Evolutionary conservation across 1,284 basidiomycete genomes (phyloP).

Genomic region (Apiotrichum siamense): DNA sequence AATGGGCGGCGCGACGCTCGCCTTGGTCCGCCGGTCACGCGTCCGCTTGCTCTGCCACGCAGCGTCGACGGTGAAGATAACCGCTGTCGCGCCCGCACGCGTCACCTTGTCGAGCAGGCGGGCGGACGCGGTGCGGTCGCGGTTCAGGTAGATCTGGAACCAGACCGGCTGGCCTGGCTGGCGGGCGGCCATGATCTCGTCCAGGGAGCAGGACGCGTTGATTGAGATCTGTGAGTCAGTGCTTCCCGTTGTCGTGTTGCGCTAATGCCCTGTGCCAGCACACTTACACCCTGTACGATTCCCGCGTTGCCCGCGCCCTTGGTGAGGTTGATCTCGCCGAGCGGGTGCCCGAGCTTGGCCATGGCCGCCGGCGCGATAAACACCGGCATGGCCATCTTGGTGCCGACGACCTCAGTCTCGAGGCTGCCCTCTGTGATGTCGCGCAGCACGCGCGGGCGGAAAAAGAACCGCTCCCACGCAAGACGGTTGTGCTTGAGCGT

Average conservation of each 20-base stretch:
- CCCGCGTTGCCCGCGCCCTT: constrained; percentile 61
- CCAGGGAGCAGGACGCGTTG: constrained; percentile 50
- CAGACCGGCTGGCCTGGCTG: constrained; percentile 45
- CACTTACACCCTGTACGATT: constrained; percentile 70
- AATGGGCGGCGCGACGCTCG: constrained; percentile 17
- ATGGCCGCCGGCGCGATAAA: constrained; percentile 80
- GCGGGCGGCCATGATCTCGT: constrained; percentile 51
- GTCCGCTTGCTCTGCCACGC: constrained; percentile 82
- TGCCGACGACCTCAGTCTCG: constrained; percentile 61
- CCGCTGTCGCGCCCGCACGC: constrained; percentile 53
- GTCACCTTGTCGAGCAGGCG: constrained; percentile 51
- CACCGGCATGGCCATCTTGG: constrained; percentile 64
- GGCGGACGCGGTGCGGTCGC: constrained; percentile 50
- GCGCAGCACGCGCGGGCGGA: constrained; percentile 50
- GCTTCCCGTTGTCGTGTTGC: constrained; percentile 29
- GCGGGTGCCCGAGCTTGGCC: constrained; percentile 79
- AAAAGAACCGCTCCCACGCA: constrained; percentile 53
- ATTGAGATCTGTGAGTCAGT: constrained; percentile 42
- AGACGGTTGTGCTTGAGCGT: constrained; percentile 50
- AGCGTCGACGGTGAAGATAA: constrained; percentile 90
- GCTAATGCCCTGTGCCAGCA: no score
- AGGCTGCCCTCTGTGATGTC: constrained; percentile 30
- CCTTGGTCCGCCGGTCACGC: constrained; percentile 55
- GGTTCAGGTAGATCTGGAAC: constrained; percentile 54
- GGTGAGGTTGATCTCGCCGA: constrained; percentile 79